Conservation (phyloP, 1,284 basidiomycete species). For the Veloboletus limbatus region DNA sequence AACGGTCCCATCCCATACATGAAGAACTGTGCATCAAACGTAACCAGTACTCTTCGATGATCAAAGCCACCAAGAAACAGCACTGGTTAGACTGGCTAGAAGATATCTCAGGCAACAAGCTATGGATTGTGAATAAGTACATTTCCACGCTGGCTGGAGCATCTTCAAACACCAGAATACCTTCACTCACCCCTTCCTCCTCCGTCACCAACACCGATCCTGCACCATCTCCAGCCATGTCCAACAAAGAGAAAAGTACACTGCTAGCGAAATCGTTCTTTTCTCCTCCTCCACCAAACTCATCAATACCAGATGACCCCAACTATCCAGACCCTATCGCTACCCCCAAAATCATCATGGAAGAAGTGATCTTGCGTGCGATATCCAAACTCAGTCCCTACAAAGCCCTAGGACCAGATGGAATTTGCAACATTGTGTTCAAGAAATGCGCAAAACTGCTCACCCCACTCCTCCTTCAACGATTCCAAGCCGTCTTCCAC, state of each 20-base stretch:
- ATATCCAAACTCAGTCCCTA: background rate
- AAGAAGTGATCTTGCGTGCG: too few relatives aligned
- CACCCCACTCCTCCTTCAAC: background rate
- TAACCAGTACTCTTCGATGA: background rate
- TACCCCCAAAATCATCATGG: too few relatives aligned
- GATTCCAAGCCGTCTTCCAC: background rate
- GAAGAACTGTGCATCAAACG: background rate
- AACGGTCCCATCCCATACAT: too few relatives aligned
- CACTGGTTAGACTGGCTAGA: background rate
- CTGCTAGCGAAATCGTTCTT: background rate
- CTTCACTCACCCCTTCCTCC: too few relatives aligned
- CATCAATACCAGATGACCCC: too few relatives aligned
- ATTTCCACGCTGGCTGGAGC: background rate
- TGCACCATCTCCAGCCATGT: too few relatives aligned
- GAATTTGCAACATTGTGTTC: background rate
- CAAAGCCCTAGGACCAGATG: background rate
- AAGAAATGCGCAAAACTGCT: background rate
- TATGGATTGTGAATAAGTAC: background rate
- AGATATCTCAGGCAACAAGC: background rate
- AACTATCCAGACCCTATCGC: too few relatives aligned
- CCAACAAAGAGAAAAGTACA: background rate
- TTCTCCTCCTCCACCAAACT: background rate
- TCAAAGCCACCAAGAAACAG: background rate
- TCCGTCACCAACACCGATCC: too few relatives aligned
- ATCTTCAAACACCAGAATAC: background rate